phyloP scores from a whole-genome alignment of 2,329 filamentous ascomycete species.

The Kalmusia sp. region DNA sequence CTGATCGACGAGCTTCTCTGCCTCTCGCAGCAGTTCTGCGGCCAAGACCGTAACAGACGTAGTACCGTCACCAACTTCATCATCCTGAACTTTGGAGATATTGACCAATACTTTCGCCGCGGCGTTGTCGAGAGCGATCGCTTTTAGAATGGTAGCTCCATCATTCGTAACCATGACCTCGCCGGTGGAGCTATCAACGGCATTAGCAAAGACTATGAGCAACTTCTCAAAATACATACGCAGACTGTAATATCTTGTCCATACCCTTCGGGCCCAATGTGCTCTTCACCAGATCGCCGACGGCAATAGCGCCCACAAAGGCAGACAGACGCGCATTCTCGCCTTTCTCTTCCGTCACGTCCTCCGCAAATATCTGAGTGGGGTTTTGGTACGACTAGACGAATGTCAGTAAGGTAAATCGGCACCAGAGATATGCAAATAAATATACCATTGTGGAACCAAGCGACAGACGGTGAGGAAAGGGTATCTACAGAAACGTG shows the following conservation, averaged over 20 bases:
- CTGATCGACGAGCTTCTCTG: conserved; percentile 95
- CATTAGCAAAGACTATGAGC: conserved; percentile 28
- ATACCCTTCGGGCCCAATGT: conserved; percentile 97
- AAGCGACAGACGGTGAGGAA: conserved; percentile 29
- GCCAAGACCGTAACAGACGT: conserved; percentile 97
- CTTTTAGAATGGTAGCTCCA: conserved; percentile 96
- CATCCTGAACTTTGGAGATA: conserved; percentile 98
- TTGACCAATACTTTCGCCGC: conserved; percentile 98
- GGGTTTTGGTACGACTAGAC: conserved; percentile 66
- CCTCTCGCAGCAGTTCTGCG: conserved; percentile 92
- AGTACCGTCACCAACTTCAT: conserved; percentile 97
- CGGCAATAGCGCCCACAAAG: conserved; percentile 97
- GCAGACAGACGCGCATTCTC: conserved; percentile 99
- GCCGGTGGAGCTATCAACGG: conserved; percentile 75
- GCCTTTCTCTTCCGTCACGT: conserved; percentile 96
- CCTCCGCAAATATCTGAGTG: conserved; percentile 97
- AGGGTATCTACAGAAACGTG: conserved; percentile 40
- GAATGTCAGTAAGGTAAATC: conserved; percentile 17
- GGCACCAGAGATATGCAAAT: background rate
- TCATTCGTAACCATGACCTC: conserved; percentile 99
- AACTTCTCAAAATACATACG: conserved; percentile 63
- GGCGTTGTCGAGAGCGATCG: conserved; percentile 97
- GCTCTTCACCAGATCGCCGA: conserved; percentile 96
- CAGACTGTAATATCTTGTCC: conserved; percentile 98
- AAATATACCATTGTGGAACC: conserved; percentile 39